Percentiles rank a stretch among this genome's conserved stretches.
These are phyloP conservation scores for Leishmania arabica DNA, from an alignment of 208 protist genomes.

Conservation along the genomic window DNA sequence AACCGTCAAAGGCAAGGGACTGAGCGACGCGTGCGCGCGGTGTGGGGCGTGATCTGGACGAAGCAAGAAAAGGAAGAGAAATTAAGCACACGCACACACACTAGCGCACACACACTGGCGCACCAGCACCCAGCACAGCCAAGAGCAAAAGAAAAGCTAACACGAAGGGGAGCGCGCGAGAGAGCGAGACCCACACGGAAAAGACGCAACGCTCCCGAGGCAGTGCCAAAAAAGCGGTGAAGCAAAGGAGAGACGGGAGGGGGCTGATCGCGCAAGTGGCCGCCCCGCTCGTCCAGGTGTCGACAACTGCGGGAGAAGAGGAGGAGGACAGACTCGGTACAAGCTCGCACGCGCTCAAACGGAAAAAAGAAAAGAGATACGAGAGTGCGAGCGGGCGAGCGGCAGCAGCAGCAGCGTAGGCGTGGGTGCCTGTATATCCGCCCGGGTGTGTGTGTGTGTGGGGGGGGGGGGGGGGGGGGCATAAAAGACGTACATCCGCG, in stretches of 20 bases:
- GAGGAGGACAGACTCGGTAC: neutral
- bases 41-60: neutral
- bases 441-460: neutral
- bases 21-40: neutral
- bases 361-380: neutral
- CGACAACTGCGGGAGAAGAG: neutral
- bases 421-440: neutral
- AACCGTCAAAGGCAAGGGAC: neutral
- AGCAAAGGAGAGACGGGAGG: neutral
- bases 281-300: neutral
- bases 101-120: no score
- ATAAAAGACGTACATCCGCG: no score
- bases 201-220: no score
- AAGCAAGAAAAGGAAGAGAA: neutral
- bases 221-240: neutral
- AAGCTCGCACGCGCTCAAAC: no score
- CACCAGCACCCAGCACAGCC: neutral
- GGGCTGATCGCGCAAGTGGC: neutral
- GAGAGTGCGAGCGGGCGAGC: neutral
- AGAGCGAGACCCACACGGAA: no score
- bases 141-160: neutral
- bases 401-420: neutral
- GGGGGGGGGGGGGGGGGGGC: neutral
- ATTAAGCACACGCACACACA: neutral
- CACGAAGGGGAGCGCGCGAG: no score